These are phyloP conservation scores for Arctostaphylos glauca DNA, from an alignment of 148 eudicot genomes.

Conservation along the genomic window DNA sequence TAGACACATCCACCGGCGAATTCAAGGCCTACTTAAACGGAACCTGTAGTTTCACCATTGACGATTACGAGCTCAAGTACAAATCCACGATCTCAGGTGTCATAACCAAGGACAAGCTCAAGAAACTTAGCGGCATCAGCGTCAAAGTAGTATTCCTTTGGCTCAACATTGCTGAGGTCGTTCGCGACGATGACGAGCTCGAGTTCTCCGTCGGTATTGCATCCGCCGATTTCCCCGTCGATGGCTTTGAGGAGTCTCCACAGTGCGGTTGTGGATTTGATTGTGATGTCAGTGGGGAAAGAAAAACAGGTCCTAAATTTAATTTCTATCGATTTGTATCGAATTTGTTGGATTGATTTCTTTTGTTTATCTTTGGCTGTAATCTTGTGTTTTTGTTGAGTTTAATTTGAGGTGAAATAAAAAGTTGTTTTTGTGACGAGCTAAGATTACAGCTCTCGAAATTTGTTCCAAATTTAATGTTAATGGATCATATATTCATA, in stretches of 20 bases:
- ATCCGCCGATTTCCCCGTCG: conserved; percentile 31
- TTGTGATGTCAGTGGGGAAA: conserved; percentile 15
- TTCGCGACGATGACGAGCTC: conserved; percentile 25
- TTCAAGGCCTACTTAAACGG: conserved; percentile 24
- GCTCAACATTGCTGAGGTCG: conserved; percentile 34
- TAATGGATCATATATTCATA: no score
- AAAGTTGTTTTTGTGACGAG: neutral
- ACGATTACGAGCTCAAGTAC: conserved; percentile 30
- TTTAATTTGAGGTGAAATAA: neutral
- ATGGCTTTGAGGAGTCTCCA: conserved; percentile 32
- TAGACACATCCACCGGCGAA: conserved; percentile 28
- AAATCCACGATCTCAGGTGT: conserved; percentile 31
- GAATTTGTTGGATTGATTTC: neutral
- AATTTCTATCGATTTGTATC: neutral
- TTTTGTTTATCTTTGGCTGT: neutral
- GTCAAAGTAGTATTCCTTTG: conserved; percentile 39
- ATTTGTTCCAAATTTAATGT: no score
- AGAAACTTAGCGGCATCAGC: conserved; percentile 31
- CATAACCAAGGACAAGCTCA: conserved; percentile 25
- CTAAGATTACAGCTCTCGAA: no score
- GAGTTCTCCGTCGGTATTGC: conserved; percentile 37
- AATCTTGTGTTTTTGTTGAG: neutral
- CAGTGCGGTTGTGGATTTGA: conserved; percentile 48
- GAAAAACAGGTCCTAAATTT: no score
- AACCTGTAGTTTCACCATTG: conserved; percentile 27